These are phyloP conservation scores for Amphirosellinia nigrospora DNA, from an alignment of 495 filamentous ascomycete species.

Conservation along the genomic window DNA sequence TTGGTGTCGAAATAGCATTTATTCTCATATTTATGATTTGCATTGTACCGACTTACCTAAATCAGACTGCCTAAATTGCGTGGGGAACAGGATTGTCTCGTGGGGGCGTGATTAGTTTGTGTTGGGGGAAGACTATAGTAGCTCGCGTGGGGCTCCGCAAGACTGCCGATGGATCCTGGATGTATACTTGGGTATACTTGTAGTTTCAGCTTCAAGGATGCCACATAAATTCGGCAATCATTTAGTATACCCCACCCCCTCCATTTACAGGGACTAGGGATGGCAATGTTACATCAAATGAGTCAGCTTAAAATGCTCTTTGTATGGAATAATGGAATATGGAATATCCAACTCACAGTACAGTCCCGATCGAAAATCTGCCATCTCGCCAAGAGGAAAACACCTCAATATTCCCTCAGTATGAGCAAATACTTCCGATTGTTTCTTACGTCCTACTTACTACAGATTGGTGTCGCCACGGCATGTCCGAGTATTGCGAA, in stretches of 20 bases:
- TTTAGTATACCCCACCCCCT: not conserved
- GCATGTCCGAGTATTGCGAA: not conserved
- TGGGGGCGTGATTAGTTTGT: not conserved
- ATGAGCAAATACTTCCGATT: not conserved
- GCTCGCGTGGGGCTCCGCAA: not conserved
- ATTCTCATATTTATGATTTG: no score
- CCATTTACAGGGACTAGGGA: not conserved
- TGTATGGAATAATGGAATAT: no score
- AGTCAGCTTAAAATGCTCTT: not conserved
- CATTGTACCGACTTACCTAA: no score
- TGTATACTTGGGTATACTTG: slow-evolving; percentile 10
- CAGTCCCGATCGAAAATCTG: not conserved
- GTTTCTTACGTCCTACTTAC: not conserved
- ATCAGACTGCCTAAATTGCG: no score
- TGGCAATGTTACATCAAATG: not conserved
- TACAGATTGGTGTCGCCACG: not conserved
- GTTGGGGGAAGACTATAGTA: no score
- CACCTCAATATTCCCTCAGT: not conserved
- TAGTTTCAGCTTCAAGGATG: not conserved
- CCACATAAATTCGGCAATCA: not conserved
- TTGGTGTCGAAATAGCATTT: no score
- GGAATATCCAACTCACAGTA: not conserved
- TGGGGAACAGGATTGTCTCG: no score
- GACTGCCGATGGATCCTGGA: not conserved
- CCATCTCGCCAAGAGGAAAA: not conserved